phyloP scores from a whole-genome alignment of 345 rosid species.

The Salix viminalis region DNA sequence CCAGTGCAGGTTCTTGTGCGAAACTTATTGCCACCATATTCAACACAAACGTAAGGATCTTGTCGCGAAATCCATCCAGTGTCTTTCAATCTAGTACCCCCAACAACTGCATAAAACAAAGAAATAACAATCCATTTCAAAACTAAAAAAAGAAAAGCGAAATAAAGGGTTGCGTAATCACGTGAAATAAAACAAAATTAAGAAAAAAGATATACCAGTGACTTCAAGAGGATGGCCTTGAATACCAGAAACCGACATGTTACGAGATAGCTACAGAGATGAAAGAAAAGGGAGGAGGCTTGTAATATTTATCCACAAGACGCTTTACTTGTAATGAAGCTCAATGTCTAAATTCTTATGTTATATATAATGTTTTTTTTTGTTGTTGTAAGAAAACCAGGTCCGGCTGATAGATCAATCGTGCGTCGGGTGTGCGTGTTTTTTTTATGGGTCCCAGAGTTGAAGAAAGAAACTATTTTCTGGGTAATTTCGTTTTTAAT shows the following conservation, averaged over 20 bases:
- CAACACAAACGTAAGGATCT: constrained; percentile 33
- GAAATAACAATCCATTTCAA: not conserved
- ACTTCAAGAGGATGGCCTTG: constrained; percentile 77
- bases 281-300: not conserved
- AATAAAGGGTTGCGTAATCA: not conserved
- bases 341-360: not conserved
- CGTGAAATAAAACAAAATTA: not conserved
- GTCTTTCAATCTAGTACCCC: constrained; percentile 30
- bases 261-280: not conserved
- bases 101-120: constrained; percentile 19
- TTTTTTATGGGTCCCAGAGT: not conserved
- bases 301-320: not conserved
- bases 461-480: not conserved
- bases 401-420: not conserved
- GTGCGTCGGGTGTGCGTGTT: too few relatives aligned
- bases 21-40: constrained; percentile 27
- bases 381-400: not conserved
- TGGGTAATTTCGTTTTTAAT: not conserved
- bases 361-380: not conserved
- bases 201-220: constrained; percentile 43
- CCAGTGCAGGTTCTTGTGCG: constrained; percentile 35
- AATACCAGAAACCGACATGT: constrained; percentile 44
- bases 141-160: not conserved
- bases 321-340: not conserved
- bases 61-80: constrained; percentile 34